phyloP scores from a whole-genome alignment of 768 basidiomycete species.

The Lentinula aciculospora region DNA sequence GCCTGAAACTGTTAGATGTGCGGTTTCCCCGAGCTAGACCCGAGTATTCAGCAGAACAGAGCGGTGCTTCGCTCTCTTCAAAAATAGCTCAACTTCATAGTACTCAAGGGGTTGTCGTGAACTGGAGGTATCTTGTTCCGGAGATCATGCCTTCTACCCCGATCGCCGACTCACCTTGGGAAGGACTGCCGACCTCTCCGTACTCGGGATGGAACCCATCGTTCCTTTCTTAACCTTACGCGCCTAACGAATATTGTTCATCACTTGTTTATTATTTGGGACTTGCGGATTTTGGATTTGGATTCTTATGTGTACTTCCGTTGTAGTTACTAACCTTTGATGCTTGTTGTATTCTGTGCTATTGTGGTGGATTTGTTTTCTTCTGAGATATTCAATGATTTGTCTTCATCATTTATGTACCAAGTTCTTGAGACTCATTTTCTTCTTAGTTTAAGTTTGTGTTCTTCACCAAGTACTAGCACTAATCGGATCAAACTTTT shows the following conservation, averaged over 20 bases:
- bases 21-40: neutral
- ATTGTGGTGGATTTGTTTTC: neutral
- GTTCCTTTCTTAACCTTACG: neutral
- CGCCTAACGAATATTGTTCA: neutral
- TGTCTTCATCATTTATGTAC: too few species aligned
- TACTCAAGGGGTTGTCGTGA: neutral
- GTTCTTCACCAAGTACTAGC: too few species aligned
- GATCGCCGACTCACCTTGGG: conserved; percentile 1
- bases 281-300: neutral
- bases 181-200: neutral
- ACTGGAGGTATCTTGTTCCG: neutral
- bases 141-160: neutral
- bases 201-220: neutral
- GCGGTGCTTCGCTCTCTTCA: neutral
- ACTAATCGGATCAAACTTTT: too few species aligned
- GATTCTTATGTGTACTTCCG: neutral
- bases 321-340: neutral
- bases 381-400: too few species aligned
- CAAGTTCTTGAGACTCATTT: too few species aligned
- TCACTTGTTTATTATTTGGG: neutral
- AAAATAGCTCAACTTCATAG: neutral
- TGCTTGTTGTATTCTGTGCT: neutral
- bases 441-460: too few species aligned
- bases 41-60: neutral
- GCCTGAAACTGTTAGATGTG: neutral